These are phyloP conservation scores for Didymella glomerata DNA, from an alignment of 2,329 filamentous ascomycete species.

Conservation along the genomic window DNA sequence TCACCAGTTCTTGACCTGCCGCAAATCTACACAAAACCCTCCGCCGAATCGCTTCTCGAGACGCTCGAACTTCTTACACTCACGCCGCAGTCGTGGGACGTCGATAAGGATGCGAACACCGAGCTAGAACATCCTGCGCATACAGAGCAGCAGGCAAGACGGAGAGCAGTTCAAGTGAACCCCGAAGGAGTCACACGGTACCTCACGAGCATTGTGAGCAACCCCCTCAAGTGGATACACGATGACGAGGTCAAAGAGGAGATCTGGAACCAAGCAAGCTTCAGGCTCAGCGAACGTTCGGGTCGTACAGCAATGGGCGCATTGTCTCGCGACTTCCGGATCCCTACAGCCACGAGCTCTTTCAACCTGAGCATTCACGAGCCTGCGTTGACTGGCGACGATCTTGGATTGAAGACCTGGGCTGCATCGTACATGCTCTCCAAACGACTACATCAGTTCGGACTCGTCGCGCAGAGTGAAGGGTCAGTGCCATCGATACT, in stretches of 20 bases:
- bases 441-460: constrained; percentile 65
- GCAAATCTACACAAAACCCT: constrained; percentile 81
- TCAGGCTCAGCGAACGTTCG: constrained; percentile 82
- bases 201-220: constrained; percentile 73
- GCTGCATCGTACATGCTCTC: constrained; percentile 88
- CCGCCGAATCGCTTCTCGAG: constrained; percentile 68
- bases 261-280: constrained; percentile 81
- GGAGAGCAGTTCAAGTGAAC: constrained; percentile 37
- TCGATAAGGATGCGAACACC: constrained; percentile 52
- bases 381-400: constrained; percentile 86
- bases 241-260: constrained; percentile 71
- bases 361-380: constrained; percentile 77
- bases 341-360: constrained; percentile 57
- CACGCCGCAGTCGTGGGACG: constrained; percentile 73
- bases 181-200: constrained; percentile 67
- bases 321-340: constrained; percentile 67
- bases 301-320: constrained; percentile 75
- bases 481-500: constrained; percentile 57
- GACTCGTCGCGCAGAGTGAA: constrained; percentile 17
- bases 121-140: constrained; percentile 41
- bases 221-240: constrained; percentile 72
- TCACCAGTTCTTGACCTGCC: constrained; percentile 75
- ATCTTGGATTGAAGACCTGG: constrained; percentile 94
- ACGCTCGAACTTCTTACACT: constrained; percentile 73
- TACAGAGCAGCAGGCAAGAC: constrained; percentile 29